A percentile compares a stretch with the other conserved stretches of the same genome.
Evolutionary conservation across 345 rosid species (phyloP).

Genomic region (Linum lewisii): DNA sequence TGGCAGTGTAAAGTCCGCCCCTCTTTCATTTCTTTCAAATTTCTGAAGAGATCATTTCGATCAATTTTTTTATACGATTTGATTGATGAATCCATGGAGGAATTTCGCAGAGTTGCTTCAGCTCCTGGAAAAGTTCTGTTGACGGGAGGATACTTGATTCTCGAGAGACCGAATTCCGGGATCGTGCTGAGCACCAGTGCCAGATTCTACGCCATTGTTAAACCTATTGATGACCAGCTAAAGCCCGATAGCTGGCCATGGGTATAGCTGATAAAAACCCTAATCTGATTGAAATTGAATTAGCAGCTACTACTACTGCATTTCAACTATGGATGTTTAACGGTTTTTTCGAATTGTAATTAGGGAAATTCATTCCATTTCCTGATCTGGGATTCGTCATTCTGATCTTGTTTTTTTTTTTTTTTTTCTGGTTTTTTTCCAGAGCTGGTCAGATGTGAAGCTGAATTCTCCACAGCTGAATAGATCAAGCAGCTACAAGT

Average conservation of each 20-base stretch:
- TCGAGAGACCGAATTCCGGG: conserved; percentile 95
- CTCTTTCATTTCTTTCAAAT: no score
- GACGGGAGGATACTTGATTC: conserved; percentile 84
- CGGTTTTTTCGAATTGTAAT: no score
- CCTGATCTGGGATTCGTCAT: not conserved
- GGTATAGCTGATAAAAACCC: conserved; percentile 29
- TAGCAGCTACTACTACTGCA: no score
- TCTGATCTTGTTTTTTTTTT: not conserved
- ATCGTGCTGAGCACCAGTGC: conserved; percentile 86
- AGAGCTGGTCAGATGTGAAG: conserved; percentile 83
- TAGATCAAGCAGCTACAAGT: conserved; percentile 72
- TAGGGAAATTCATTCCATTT: no score
- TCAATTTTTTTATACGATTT: not conserved
- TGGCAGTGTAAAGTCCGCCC: not conserved
- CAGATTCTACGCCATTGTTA: conserved; percentile 82
- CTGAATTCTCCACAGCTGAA: conserved; percentile 85
- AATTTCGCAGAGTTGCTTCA: conserved; percentile 60
- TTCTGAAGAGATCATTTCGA: not conserved
- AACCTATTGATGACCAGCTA: conserved; percentile 55
- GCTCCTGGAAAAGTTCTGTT: conserved; percentile 98
- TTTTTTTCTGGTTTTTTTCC: conserved; percentile 12
- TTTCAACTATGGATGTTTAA: not conserved
- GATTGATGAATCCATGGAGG: not conserved
- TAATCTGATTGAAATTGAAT: no score
- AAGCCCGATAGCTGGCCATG: conserved; percentile 80